phyloP scores from a whole-genome alignment of 2,329 filamentous ascomycete species.

The Conoideocrella luteorostrata region DNA sequence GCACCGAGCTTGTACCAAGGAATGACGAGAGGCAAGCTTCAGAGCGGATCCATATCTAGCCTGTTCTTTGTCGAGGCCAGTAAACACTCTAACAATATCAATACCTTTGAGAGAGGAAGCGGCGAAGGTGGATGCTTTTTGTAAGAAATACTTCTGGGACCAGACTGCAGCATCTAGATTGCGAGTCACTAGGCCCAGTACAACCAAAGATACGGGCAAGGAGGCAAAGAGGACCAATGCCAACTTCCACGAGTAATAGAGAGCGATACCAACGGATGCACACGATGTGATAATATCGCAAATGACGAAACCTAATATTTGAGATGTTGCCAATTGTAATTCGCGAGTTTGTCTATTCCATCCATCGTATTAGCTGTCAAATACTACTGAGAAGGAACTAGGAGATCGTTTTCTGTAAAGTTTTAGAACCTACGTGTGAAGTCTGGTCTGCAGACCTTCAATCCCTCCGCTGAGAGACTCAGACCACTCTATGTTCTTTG shows the following conservation, averaged over 20 bases:
- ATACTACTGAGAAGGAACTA: background rate
- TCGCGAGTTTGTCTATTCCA: constrained; percentile 69
- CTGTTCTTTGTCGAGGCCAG: constrained; percentile 64
- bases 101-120: constrained; percentile 67
- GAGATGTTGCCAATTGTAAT: constrained; percentile 71
- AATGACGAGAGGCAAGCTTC: constrained; percentile 53
- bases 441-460: constrained; percentile 60
- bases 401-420: background rate
- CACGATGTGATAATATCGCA: constrained; percentile 58
- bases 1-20: constrained; percentile 60
- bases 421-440: constrained; percentile 58
- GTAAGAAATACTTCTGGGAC: constrained; percentile 61
- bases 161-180: constrained; percentile 60
- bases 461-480: constrained; percentile 67
- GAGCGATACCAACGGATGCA: constrained; percentile 62
- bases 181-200: constrained; percentile 54
- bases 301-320: constrained; percentile 66
- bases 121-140: constrained; percentile 63
- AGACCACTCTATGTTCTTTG: constrained; percentile 75
- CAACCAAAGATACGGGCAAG: constrained; percentile 58
- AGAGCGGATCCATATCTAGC: constrained; percentile 57
- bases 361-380: background rate
- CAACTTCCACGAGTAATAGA: constrained; percentile 77
- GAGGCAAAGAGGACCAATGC: constrained; percentile 72
- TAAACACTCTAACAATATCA: constrained; percentile 81